Evolutionary conservation across 2,329 filamentous ascomycete species (phyloP).

Genomic region (Dactylella cylindrospora): DNA sequence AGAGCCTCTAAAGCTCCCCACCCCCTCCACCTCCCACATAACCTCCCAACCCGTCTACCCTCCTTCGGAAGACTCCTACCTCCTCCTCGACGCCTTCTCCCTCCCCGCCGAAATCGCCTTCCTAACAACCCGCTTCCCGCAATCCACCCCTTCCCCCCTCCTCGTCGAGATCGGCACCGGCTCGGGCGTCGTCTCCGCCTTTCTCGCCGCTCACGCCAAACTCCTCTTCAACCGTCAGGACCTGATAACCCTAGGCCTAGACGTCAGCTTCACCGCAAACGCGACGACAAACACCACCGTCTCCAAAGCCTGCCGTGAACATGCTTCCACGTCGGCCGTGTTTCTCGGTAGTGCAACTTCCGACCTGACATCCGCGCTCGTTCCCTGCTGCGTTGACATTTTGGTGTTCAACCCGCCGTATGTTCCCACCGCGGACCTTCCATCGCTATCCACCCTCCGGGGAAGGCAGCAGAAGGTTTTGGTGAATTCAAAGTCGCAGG

Average conservation of each 20-base stretch:
- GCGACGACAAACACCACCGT: slow-evolving; percentile 69
- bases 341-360: slow-evolving; percentile 69
- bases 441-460: slow-evolving; percentile 53
- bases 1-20: slow-evolving; percentile 62
- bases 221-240: slow-evolving; percentile 71
- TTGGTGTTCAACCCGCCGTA: slow-evolving; percentile 97
- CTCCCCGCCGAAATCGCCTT: slow-evolving; percentile 68
- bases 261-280: slow-evolving; percentile 78
- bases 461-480: slow-evolving; percentile 46
- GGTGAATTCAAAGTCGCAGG: slow-evolving; percentile 48
- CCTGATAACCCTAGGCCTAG: slow-evolving; percentile 73
- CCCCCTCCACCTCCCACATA: slow-evolving; percentile 89
- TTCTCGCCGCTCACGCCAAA: slow-evolving; percentile 73
- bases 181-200: slow-evolving; percentile 90
- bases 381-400: slow-evolving; percentile 68
- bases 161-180: slow-evolving; percentile 86
- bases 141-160: slow-evolving; percentile 57
- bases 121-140: slow-evolving; percentile 65
- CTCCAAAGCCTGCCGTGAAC: slow-evolving; percentile 54
- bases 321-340: slow-evolving; percentile 51
- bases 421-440: slow-evolving; percentile 79
- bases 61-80: slow-evolving; percentile 91
- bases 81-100: slow-evolving; percentile 88
- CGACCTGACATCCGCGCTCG: slow-evolving; percentile 68
- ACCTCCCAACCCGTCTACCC: slow-evolving; percentile 88